Conservation (phyloP, 495 filamentous ascomycete genomes). For the Peziza echinospora region DNA sequence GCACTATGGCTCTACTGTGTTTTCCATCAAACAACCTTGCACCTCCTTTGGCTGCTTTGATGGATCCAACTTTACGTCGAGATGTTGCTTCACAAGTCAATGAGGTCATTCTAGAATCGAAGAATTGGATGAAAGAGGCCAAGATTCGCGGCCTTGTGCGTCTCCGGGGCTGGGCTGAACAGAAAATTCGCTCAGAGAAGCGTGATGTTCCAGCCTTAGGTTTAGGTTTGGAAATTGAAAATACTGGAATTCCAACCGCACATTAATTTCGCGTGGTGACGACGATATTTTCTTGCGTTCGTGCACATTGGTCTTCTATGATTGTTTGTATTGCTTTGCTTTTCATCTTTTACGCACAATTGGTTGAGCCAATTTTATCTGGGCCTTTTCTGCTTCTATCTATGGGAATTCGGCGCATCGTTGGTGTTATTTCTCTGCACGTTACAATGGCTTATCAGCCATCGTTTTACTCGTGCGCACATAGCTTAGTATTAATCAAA, state of each 20-base stretch:
- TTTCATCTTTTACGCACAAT: too few relatives aligned
- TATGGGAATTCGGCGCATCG: too few relatives aligned
- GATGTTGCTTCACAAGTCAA: constrained; percentile 69
- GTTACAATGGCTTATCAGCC: too few relatives aligned
- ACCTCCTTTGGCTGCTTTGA: constrained; percentile 49
- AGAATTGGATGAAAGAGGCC: constrained; percentile 52
- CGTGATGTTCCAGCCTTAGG: constrained; percentile 53
- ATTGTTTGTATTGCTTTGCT: too few relatives aligned
- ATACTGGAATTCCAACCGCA: not conserved
- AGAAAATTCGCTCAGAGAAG: constrained; percentile 47
- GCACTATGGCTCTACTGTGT: constrained; percentile 78
- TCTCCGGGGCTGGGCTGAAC: constrained; percentile 69
- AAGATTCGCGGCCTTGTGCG: constrained; percentile 57
- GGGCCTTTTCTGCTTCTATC: too few relatives aligned
- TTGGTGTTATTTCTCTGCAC: too few relatives aligned
- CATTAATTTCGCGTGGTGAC: too few relatives aligned
- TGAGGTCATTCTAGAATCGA: constrained; percentile 54
- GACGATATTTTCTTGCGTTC: too few relatives aligned
- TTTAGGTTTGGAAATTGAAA: constrained; percentile 37
- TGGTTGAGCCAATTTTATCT: too few relatives aligned
- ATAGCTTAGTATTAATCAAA: too few relatives aligned
- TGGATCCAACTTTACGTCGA: constrained; percentile 62
- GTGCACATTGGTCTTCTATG: too few relatives aligned
- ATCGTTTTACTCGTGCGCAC: too few relatives aligned
- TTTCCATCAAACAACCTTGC: constrained; percentile 58